A percentile compares a stretch with the other conserved stretches of the same genome.
phyloP scores from a whole-genome alignment of 768 basidiomycete genomes.

The Cyclocybe cylindracea region DNA sequence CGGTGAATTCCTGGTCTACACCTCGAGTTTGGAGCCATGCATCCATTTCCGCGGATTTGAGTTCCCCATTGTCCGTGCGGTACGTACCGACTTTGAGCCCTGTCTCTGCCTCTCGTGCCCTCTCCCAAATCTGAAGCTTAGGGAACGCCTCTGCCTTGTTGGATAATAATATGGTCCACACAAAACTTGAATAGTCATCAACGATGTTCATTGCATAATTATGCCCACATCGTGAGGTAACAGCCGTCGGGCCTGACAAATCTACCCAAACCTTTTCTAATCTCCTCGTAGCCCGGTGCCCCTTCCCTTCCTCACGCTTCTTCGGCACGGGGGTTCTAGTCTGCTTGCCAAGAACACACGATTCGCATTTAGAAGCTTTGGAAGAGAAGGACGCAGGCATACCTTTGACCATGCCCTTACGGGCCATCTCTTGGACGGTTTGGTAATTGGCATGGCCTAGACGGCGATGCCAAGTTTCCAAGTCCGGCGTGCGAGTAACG shows the following conservation, averaged over 20 bases:
- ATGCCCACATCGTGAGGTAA: conserved; percentile 25
- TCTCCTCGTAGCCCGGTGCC: conserved; percentile 20
- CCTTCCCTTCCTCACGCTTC: conserved; percentile 19
- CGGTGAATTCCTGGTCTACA: no score
- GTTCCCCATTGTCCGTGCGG: conserved; percentile 23
- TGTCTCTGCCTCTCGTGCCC: conserved; percentile 19
- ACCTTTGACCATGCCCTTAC: conserved; percentile 17
- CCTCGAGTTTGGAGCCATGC: conserved; percentile 15
- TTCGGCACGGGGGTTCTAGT: conserved; percentile 29
- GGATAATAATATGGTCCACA: conserved; percentile 32
- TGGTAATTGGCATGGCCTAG: conserved; percentile 29
- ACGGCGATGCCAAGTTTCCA: conserved; percentile 27
- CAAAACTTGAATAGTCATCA: conserved; percentile 29
- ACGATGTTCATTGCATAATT: conserved; percentile 34
- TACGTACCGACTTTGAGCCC: conserved; percentile 12
- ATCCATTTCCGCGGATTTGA: conserved; percentile 17
- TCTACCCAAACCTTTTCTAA: no score
- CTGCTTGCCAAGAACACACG: conserved; percentile 42
- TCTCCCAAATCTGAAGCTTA: conserved; percentile 29
- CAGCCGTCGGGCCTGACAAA: conserved; percentile 21
- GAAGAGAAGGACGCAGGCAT: conserved; percentile 19
- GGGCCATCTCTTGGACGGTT: conserved; percentile 19
- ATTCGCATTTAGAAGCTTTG: conserved; percentile 27
- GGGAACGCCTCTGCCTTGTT: conserved; percentile 22
- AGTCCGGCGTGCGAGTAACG: not conserved